A percentile compares a stretch with the other conserved stretches of the same genome.
Conservation (phyloP, 2,329 filamentous ascomycete species). For the Pestalotiopsis sp. region DNA sequence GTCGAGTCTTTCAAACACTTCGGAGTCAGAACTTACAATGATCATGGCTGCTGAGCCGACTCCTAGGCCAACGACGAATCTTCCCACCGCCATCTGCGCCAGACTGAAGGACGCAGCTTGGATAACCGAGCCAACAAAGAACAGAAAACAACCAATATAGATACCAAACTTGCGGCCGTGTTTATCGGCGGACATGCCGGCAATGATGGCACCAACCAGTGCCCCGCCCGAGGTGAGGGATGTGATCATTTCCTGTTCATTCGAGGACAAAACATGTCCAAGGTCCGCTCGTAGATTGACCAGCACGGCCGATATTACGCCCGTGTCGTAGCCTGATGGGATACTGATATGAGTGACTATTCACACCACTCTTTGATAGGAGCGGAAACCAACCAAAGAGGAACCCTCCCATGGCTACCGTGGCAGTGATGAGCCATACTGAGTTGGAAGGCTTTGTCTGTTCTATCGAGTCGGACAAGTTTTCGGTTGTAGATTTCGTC, state of each 20-base stretch:
- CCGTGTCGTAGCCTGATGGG: background rate
- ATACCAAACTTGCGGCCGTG: slow-evolving; percentile 42
- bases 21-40: slow-evolving; percentile 26
- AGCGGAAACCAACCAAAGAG: background rate
- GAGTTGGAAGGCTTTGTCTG: background rate
- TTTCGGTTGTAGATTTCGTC: background rate
- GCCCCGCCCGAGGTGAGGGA: slow-evolving; percentile 36
- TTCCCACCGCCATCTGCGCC: slow-evolving; percentile 44
- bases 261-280: slow-evolving; percentile 38
- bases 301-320: slow-evolving; percentile 34
- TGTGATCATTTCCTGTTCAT: slow-evolving; percentile 35
- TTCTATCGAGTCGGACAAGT: background rate
- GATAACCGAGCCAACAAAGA: slow-evolving; percentile 37
- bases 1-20: slow-evolving; percentile 6
- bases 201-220: slow-evolving; percentile 42
- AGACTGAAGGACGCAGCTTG: slow-evolving; percentile 38
- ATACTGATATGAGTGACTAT: background rate
- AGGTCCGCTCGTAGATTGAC: slow-evolving; percentile 41
- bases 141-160: slow-evolving; percentile 41
- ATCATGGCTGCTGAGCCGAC: slow-evolving; percentile 51
- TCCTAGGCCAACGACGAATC: slow-evolving; percentile 49
- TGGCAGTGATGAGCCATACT: background rate
- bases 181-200: slow-evolving; percentile 36
- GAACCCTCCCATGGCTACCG: background rate
- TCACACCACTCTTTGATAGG: too few relatives aligned